phyloP scores from a whole-genome alignment of 768 basidiomycete species.

The Boletus edulis region DNA sequence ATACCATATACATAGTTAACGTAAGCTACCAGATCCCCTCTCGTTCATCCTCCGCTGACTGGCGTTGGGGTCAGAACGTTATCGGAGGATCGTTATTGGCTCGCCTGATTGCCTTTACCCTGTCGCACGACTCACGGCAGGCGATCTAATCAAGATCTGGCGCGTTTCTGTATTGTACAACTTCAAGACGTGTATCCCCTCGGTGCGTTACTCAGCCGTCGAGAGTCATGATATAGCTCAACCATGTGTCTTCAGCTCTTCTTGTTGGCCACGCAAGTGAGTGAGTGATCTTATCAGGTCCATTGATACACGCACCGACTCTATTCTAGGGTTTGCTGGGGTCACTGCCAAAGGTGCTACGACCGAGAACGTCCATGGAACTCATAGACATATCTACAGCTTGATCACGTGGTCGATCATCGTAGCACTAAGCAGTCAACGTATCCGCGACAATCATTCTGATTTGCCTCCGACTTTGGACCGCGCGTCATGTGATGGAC shows the following conservation, averaged over 20 bases:
- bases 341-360: conserved; percentile 10
- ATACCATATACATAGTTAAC: conserved; percentile 19
- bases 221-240: not conserved
- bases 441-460: conserved; percentile 14
- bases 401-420: conserved; percentile 18
- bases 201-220: conserved; percentile 7
- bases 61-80: conserved; percentile 2
- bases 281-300: conserved; percentile 1
- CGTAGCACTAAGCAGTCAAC: conserved; percentile 18
- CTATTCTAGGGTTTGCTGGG: conserved; percentile 5
- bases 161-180: conserved; percentile 19
- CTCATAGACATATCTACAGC: not conserved
- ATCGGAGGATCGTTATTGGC: conserved; percentile 21
- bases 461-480: conserved; percentile 18
- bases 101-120: not conserved
- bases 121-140: not conserved
- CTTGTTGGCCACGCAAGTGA: conserved; percentile 13
- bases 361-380: not conserved
- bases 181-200: conserved; percentile 16
- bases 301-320: not conserved
- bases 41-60: not conserved
- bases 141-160: conserved; percentile 17
- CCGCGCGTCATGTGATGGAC: not conserved
- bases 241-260: conserved; percentile 1
- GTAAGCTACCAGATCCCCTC: not conserved